Conservation (phyloP, 2,329 filamentous ascomycete species). For the Paecilomyces variotii region DNA sequence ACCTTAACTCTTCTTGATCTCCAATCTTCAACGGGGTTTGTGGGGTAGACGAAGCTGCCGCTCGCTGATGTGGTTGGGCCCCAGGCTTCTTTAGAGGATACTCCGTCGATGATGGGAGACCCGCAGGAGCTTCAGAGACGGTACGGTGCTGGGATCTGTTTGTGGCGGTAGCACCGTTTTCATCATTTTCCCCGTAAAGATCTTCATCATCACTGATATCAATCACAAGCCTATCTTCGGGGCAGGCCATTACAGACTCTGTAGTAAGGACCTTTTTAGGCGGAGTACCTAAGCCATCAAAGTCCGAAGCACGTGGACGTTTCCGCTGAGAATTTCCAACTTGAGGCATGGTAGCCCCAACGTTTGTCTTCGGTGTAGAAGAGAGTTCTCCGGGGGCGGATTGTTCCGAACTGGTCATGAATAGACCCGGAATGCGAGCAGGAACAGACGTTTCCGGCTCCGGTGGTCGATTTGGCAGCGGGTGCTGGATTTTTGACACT, state of each 20-base stretch:
- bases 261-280: constrained; percentile 47
- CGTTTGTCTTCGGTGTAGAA: constrained; percentile 6
- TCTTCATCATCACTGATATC: constrained; percentile 71
- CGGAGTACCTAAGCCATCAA: constrained; percentile 48
- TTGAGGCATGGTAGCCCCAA: constrained; percentile 15
- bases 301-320: constrained; percentile 61
- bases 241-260: constrained; percentile 34
- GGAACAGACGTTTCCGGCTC: constrained; percentile 19
- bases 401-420: constrained; percentile 32
- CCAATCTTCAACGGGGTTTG: constrained; percentile 28
- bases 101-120: constrained; percentile 40
- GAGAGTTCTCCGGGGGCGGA: constrained; percentile 2
- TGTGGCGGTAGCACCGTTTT: constrained; percentile 21
- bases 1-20: constrained; percentile 37
- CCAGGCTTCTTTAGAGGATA: constrained; percentile 32
- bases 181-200: constrained; percentile 23
- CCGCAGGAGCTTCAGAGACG: constrained; percentile 7
- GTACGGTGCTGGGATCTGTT: constrained; percentile 5
- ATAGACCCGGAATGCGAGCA: constrained; percentile 45
- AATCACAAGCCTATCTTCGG: constrained; percentile 64
- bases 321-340: constrained; percentile 36
- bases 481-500: constrained; percentile 21
- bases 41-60: constrained; percentile 26
- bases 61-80: constrained; percentile 33
- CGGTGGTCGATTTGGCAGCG: constrained; percentile 30